These are phyloP conservation scores for Emergomyces orientalis DNA, from an alignment of 2,329 filamentous ascomycete genomes.

Conservation along the genomic window DNA sequence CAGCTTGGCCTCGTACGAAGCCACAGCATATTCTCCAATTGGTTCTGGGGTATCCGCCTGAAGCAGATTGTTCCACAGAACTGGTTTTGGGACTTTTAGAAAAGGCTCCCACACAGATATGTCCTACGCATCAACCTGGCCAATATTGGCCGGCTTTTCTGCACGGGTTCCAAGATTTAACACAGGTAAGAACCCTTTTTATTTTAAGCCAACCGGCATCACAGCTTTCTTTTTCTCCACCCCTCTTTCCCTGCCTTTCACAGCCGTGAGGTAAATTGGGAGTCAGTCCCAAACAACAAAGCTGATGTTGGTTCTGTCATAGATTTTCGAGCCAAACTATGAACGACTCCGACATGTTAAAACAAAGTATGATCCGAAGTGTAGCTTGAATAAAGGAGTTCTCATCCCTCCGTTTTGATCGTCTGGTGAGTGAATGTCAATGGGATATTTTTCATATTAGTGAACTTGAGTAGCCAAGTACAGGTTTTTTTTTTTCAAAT, in stretches of 20 bases:
- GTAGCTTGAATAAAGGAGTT: background rate
- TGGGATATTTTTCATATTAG: background rate
- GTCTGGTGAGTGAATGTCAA: background rate
- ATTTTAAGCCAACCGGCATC: background rate
- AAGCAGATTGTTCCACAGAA: background rate
- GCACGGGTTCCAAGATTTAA: background rate
- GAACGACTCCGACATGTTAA: slow-evolving; percentile 28
- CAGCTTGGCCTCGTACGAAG: slow-evolving; percentile 4
- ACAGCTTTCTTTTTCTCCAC: background rate
- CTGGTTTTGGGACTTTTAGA: background rate
- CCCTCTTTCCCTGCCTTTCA: background rate
- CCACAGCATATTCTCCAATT: slow-evolving; percentile 1
- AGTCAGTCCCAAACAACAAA: background rate
- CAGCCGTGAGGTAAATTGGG: background rate
- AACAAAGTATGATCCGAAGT: slow-evolving; percentile 31
- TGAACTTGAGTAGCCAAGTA: background rate
- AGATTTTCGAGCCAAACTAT: slow-evolving; percentile 35
- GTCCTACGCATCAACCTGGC: background rate
- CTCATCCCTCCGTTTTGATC: background rate
- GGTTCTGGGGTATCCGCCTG: background rate
- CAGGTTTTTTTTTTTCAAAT: background rate
- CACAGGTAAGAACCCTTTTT: slow-evolving; percentile 2
- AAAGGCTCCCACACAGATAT: background rate
- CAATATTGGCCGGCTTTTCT: background rate
- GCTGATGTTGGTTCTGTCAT: background rate